These are phyloP conservation scores for Fistulina hepatica DNA, from an alignment of 1,284 basidiomycete genomes.

Conservation along the genomic window DNA sequence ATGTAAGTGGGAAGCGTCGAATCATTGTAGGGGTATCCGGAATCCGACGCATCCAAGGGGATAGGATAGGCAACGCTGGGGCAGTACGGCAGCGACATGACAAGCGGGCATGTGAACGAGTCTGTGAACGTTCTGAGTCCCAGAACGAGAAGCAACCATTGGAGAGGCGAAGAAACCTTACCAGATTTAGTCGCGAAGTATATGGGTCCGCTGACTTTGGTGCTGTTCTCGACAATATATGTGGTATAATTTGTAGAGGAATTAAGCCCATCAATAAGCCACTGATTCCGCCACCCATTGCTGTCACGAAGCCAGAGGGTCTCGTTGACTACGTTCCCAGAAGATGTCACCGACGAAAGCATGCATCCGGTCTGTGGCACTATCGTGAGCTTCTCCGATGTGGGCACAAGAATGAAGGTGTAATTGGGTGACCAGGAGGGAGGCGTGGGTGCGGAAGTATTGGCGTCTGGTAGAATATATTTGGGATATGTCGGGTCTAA, in stretches of 20 bases:
- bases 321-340: constrained; percentile 29
- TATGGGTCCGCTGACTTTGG: constrained; percentile 49
- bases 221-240: constrained; percentile 42
- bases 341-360: constrained; percentile 23
- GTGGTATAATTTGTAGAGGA: constrained; percentile 64
- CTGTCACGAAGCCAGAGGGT: constrained; percentile 44
- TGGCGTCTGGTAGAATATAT: constrained; percentile 62
- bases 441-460: constrained; percentile 34
- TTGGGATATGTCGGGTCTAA: constrained; percentile 60
- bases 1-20: constrained; percentile 41
- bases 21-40: constrained; percentile 35
- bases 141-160: neutral
- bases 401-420: constrained; percentile 43
- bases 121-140: constrained; percentile 26
- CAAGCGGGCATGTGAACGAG: constrained; percentile 62
- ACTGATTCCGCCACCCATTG: constrained; percentile 56
- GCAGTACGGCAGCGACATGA: constrained; percentile 63
- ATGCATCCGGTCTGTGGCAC: constrained; percentile 55
- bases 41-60: constrained; percentile 42
- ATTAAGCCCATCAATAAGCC: constrained; percentile 45
- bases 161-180: constrained; percentile 21
- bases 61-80: constrained; percentile 63
- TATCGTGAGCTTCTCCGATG: constrained; percentile 28
- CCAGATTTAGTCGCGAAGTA: constrained; percentile 63
- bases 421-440: constrained; percentile 36